Conservation (phyloP, 192 early-diverging fungal species). For the Podila epicladia region DNA sequence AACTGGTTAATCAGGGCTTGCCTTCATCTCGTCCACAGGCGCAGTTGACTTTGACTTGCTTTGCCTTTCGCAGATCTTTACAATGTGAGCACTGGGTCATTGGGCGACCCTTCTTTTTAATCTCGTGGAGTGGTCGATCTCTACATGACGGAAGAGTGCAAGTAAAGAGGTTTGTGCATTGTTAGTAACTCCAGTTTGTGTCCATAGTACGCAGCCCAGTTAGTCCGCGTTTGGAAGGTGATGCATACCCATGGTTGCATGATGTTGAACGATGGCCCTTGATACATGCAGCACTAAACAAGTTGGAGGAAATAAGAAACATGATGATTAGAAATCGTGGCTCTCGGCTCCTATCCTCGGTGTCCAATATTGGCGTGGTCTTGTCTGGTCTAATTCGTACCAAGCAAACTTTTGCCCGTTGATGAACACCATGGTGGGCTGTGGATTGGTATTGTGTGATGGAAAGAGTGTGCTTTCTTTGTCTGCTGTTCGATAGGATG, state of each 20-base stretch:
- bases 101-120: constrained; percentile 78
- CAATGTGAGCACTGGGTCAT: constrained; percentile 73
- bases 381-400: constrained; percentile 15
- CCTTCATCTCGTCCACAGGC: constrained; percentile 56
- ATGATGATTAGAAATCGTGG: background rate
- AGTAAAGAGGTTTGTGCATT: background rate
- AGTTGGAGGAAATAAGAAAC: background rate
- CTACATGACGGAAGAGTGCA: background rate
- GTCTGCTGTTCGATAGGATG: background rate
- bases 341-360: too few relatives aligned
- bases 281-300: constrained; percentile 34
- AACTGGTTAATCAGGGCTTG: background rate
- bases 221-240: background rate
- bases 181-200: too few relatives aligned
- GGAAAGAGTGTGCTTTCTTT: too few relatives aligned
- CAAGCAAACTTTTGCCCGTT: constrained; percentile 58
- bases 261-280: constrained; percentile 45
- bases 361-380: too few relatives aligned
- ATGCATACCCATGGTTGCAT: constrained; percentile 40
- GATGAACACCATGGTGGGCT: constrained; percentile 20
- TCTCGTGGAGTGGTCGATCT: constrained; percentile 66
- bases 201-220: background rate
- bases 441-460: too few relatives aligned
- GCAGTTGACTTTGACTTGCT: constrained; percentile 74
- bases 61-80: constrained; percentile 69